Conservation (phyloP, 202 grass and related monocot genomes). For the Cymbopogon flexuosus region DNA sequence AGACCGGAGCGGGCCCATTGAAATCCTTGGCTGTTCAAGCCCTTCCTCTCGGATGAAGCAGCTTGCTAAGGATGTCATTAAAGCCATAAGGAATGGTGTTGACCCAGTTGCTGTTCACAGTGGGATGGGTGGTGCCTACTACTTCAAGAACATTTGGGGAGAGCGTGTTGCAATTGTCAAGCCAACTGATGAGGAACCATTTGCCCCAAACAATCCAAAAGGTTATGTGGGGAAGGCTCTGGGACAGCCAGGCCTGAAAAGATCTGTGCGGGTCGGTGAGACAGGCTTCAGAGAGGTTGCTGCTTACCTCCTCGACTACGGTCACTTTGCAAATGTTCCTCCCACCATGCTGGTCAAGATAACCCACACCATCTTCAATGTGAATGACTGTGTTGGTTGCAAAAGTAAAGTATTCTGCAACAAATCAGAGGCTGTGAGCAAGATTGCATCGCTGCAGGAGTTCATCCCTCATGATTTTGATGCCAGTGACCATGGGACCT, state of each 20-base stretch:
- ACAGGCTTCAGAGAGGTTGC: conserved; percentile 92
- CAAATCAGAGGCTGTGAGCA: conserved; percentile 55
- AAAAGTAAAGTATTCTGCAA: conserved; percentile 39
- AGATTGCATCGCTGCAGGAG: conserved; percentile 92
- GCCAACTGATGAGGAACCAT: conserved; percentile 97
- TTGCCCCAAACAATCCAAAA: conserved; percentile 99
- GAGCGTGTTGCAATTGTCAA: conserved; percentile 91
- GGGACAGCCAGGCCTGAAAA: conserved; percentile 90
- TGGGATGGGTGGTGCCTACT: conserved; percentile 97
- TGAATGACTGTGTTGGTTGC: conserved; percentile 66
- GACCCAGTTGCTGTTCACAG: conserved; percentile 71
- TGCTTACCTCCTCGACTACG: conserved; percentile 76
- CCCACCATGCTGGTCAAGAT: conserved; percentile 88
- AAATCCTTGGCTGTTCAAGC: conserved; percentile 78
- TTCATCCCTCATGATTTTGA: conserved; percentile 93
- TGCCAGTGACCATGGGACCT: conserved; percentile 96
- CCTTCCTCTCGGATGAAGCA: conserved; percentile 58
- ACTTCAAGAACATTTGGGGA: conserved; percentile 66
- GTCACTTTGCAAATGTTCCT: conserved; percentile 91
- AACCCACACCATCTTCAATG: conserved; percentile 76
- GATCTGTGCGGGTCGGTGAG: conserved; percentile 88
- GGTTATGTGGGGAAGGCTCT: conserved; percentile 80
- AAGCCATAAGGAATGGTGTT: conserved; percentile 74
- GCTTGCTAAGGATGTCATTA: conserved; percentile 72
- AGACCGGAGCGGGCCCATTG: conserved; percentile 76